A percentile compares a stretch with the other conserved stretches of the same genome.
phyloP scores from a whole-genome alignment of 371 early-diverging fungal species.

The Conidiobolus incongruus region DNA sequence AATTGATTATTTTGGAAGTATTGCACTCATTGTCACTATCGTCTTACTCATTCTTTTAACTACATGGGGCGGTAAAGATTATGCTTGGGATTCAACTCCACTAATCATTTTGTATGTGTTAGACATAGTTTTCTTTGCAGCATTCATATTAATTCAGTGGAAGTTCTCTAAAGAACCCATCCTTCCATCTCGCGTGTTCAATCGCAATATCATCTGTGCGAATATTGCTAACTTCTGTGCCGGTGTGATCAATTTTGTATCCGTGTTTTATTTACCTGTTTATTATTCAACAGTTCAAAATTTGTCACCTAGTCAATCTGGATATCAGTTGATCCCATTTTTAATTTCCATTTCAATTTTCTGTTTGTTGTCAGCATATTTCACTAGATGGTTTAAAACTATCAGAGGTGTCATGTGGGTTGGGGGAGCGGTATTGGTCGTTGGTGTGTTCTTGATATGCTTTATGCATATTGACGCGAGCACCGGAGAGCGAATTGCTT shows the following conservation, averaged over 20 bases:
- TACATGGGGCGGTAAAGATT: constrained; percentile 16
- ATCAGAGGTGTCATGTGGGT: not conserved
- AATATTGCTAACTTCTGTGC: constrained; percentile 21
- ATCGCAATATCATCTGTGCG: constrained; percentile 17
- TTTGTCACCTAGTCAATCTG: constrained; percentile 21
- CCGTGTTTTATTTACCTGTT: constrained; percentile 42
- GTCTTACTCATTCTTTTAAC: not conserved
- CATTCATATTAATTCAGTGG: constrained; percentile 30
- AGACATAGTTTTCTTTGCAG: constrained; percentile 28
- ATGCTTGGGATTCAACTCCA: constrained; percentile 26
- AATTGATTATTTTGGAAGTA: constrained; percentile 25
- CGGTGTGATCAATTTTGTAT: constrained; percentile 41
- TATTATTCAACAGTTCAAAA: constrained; percentile 22
- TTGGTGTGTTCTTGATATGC: constrained; percentile 20
- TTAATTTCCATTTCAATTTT: constrained; percentile 15
- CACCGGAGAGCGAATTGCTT: constrained; percentile 20
- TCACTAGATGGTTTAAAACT: constrained; percentile 12
- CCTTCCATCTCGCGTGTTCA: constrained; percentile 21
- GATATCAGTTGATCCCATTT: constrained; percentile 40
- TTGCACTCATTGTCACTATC: constrained; percentile 19
- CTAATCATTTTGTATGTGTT: constrained; percentile 26
- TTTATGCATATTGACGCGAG: constrained; percentile 16
- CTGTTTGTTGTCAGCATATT: constrained; percentile 12
- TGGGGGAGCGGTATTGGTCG: constrained; percentile 15
- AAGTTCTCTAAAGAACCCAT: constrained; percentile 28